These are phyloP conservation scores for Paraglomus brasilianum DNA, from an alignment of 192 early-diverging fungal genomes.

Conservation along the genomic window DNA sequence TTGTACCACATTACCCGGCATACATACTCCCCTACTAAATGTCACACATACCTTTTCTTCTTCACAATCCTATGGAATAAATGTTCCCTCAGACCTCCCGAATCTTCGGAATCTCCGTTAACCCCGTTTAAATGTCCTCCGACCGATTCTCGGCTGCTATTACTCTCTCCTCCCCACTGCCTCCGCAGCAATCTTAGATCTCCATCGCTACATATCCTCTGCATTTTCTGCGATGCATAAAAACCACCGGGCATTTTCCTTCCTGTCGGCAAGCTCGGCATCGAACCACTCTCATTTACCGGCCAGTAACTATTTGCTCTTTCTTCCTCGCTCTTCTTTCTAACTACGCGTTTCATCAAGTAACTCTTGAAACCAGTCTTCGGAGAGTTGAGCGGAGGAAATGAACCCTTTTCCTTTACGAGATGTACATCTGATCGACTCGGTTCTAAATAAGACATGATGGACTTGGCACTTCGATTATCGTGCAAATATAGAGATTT, in stretches of 20 bases:
- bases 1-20: too few species aligned
- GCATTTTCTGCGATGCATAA: slow-evolving; percentile 7
- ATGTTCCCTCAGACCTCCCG: slow-evolving; percentile 17
- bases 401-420: not conserved
- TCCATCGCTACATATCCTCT: slow-evolving; percentile 24
- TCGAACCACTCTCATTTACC: slow-evolving; percentile 8
- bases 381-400: not conserved
- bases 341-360: slow-evolving; percentile 20
- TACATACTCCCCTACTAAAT: too few species aligned
- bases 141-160: too few species aligned
- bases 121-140: too few species aligned
- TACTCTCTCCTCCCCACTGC: not conserved
- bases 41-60: slow-evolving; percentile 28
- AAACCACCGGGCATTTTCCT: not conserved
- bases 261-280: not conserved
- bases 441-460: not conserved
- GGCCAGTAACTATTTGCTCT: slow-evolving; percentile 26
- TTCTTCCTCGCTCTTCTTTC: not conserved
- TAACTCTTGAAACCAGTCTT: slow-evolving; percentile 24
- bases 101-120: too few species aligned
- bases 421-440: too few species aligned
- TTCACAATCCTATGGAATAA: slow-evolving; percentile 19
- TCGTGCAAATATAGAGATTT: not conserved
- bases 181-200: slow-evolving; percentile 20
- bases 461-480: not conserved